phyloP scores from a whole-genome alignment of 2,329 filamentous ascomycete genomes.

The Orbilia oligospora region DNA sequence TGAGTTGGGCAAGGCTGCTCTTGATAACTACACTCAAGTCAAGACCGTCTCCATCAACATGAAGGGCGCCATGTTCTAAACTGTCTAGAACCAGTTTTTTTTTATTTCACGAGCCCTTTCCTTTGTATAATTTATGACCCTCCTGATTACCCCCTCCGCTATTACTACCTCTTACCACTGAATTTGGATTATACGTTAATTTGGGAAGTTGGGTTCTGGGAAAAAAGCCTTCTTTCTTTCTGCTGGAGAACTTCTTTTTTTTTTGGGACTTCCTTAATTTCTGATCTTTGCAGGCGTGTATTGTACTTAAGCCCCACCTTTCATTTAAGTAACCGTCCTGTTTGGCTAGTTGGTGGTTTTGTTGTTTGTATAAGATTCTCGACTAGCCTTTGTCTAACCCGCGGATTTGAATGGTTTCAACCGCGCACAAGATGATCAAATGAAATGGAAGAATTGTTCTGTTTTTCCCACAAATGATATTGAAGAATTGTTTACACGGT shows the following conservation, averaged over 20 bases:
- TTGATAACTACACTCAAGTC: slow-evolving; percentile 78
- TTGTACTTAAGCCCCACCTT: slow-evolving; percentile 14
- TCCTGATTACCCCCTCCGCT: slow-evolving; percentile 4
- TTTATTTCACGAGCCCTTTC: slow-evolving; percentile 2
- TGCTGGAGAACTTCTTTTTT: slow-evolving; percentile 25
- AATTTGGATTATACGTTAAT: slow-evolving; percentile 19
- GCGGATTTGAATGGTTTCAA: background rate
- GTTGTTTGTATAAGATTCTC: slow-evolving; percentile 12
- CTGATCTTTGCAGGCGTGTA: slow-evolving; percentile 30
- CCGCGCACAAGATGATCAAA: slow-evolving; percentile 20
- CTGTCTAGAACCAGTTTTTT: background rate
- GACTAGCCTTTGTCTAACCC: slow-evolving; percentile 14
- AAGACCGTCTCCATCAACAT: slow-evolving; percentile 75
- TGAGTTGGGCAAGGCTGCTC: slow-evolving; percentile 79
- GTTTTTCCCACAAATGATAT: slow-evolving; percentile 18
- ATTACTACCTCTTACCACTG: slow-evolving; percentile 2
- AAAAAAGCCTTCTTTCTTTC: slow-evolving; percentile 35
- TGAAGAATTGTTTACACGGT: slow-evolving; percentile 16
- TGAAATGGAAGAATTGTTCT: slow-evolving; percentile 32
- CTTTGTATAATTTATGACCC: slow-evolving; percentile 15
- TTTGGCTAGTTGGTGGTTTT: slow-evolving; percentile 19
- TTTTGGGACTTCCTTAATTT: slow-evolving; percentile 6
- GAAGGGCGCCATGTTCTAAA: slow-evolving; percentile 58
- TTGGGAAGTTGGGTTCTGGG: slow-evolving; percentile 10
- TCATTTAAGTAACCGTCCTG: slow-evolving; percentile 28